Evolutionary conservation across 371 early-diverging fungal species (phyloP), one percentile per base, ranked within the genome.

Genomic region (Phascolomyces articulosus): DNA sequence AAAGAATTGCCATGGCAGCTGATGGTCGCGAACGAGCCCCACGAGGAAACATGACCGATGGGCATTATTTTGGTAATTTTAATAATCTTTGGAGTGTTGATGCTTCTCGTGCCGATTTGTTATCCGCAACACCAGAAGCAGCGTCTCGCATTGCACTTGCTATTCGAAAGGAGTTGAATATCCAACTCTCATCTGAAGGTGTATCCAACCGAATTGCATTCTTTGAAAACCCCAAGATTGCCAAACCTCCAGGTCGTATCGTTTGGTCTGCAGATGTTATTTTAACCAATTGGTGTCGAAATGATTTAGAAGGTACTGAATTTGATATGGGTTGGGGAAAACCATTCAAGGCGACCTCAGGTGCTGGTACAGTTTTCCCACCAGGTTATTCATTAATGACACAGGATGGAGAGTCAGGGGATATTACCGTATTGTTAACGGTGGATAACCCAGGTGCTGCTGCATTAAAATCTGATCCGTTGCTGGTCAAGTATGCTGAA

Each of bases 201-300:
- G 60, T 80, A 61, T 75, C 70, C 44, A 51, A 73, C 44, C 70
- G 68, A 59, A 66, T 80, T 58, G 55, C 72, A 24, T 80, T 80
- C 27, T 75, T 75, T 49, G 78, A 80, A 18, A 40, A 49, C 40
- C 70, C 74, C 21, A 41, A 62, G 24, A 31, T 11, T 1, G 18
- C 8, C 1, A 11, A 57, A 23, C 55, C 55, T 55, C 34, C 55
- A 27, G 31, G 55, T 55, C 72, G 75, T 55, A 65, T 80, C 11
- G 18, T 15, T n/a, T 80, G 68, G 68, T n/a, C 64, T 11, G 75
- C 78, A 29, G 80, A 80, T 62, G 15, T 80, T 1, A 71, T 77
- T 2, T 67, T 78, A 48, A 75, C 80, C 10, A 80, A 80, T 49
- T 80, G 80, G 80, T 80, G 74, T 49, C 67, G 63, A 57, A 75